These are phyloP conservation scores for Hevea brasiliensis DNA, from an alignment of 345 rosid genomes.

Conservation along the genomic window DNA sequence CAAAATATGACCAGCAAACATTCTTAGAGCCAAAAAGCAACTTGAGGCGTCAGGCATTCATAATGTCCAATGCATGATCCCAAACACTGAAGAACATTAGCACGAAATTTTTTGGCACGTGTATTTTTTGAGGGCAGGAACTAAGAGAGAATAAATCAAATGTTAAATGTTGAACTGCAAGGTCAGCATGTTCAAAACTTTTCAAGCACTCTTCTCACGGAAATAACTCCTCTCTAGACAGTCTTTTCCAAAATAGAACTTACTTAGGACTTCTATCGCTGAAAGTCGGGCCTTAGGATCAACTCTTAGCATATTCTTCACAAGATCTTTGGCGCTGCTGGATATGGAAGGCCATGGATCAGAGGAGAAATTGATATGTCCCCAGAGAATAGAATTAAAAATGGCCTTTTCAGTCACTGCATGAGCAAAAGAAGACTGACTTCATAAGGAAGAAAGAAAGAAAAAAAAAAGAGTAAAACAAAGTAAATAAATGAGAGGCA, in stretches of 20 bases:
- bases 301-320: constrained; percentile 72
- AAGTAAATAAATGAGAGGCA: neutral
- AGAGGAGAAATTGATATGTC: constrained; percentile 68
- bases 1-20: neutral
- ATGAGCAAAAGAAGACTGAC: constrained; percentile 3
- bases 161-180: neutral
- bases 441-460: neutral
- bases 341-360: constrained; percentile 90
- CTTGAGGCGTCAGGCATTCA: neutral
- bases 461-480: neutral
- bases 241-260: constrained; percentile 28
- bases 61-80: neutral
- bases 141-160: neutral
- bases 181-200: neutral
- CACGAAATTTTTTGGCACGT: neutral
- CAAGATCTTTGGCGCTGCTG: constrained; percentile 81
- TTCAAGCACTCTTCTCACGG: neutral
- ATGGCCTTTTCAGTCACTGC: constrained; percentile 78
- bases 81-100: neutral
- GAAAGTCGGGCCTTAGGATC: constrained; percentile 76
- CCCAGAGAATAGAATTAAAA: constrained; percentile 70
- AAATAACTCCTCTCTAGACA: neutral
- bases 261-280: constrained; percentile 78
- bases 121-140: neutral
- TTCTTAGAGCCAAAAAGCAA: neutral